Evolutionary conservation across 805 yeast species (phyloP), one percentile per base, ranked within the genome.

Genomic region (Cyberlindnera xylosilytica): DNA sequence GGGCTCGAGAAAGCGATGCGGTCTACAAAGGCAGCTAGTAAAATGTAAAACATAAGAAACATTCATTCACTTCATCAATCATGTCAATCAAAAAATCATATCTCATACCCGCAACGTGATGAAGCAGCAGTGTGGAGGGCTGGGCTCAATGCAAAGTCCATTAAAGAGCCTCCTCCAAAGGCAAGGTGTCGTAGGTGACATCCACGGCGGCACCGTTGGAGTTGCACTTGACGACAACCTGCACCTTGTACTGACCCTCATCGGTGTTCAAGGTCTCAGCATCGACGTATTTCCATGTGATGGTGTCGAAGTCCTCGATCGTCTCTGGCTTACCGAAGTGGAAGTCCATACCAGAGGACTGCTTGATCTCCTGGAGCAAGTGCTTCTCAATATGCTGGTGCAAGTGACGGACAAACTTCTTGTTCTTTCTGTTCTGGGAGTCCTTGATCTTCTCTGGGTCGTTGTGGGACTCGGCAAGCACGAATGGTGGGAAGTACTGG

Each of bases 321-420:
- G 74, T 74, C 46, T 78, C 74, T 41, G 73, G 68, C 26, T 66
- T 71, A 39, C 75, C 73, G 57, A 78, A 75, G 36, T 76, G 69
- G 64, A 76, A 66, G 36, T 68, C 67, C 42, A 71, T 62, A 35
- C 87, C 85, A n/a, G 81, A 67, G 60, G 79, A 75, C 44, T 68
- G 70, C 48, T 73, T 74, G 64, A 84, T 79, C 52, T 83, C 90
- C 47, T 74, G 73, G 57, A 84, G 68, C 57, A 84, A 65, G 61
- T 83, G 90, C 56, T 81, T 81, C 54, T 79, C 76, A 42, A 84
- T 70, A 56, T 84, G 91, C 61, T 84, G 91, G 55, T 80, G 83
- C 60, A 84, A 70, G 61, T 83, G 83, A 60, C 91, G 73, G 46
- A 78, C 78, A 58, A 82, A 84, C 63, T 83, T 83, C 54, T 78